Percentiles rank a stretch among this genome's conserved stretches.
Conservation (phyloP, 169 alveolate genomes). For the Plasmodium ovale region DNA sequence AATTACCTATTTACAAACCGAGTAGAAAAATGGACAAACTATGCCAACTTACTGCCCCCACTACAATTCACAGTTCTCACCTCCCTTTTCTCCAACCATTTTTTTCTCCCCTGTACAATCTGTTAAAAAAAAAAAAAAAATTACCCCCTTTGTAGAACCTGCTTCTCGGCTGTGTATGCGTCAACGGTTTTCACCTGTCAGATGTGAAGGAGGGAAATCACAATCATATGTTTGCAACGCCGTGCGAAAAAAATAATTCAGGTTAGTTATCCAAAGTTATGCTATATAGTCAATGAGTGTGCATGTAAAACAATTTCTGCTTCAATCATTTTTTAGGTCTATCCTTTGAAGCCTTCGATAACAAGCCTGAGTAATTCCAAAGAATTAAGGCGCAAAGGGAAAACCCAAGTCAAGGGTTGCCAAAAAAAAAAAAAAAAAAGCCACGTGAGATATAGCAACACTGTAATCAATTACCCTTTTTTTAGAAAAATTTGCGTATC, state of each 20-base stretch:
- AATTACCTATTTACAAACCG: constrained; percentile 25
- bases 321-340: constrained; percentile 62
- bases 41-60: too few relatives aligned
- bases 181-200: constrained; percentile 42
- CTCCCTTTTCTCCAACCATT: too few relatives aligned
- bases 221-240: constrained; percentile 25
- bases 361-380: constrained; percentile 43
- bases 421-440: constrained; percentile 5
- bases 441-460: neutral
- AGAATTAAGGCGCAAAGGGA: neutral
- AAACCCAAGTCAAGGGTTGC: neutral
- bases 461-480: neutral
- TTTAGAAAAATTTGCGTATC: constrained; percentile 43
- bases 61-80: too few relatives aligned
- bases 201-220: constrained; percentile 20
- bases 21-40: neutral
- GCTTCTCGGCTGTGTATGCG: constrained; percentile 53
- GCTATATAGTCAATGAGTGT: neutral
- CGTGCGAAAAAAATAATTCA: constrained; percentile 40
- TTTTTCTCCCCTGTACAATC: too few relatives aligned
- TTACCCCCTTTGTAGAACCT: neutral
- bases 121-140: neutral
- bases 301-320: too few relatives aligned
- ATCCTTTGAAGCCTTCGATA: constrained; percentile 59
- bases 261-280: constrained; percentile 11